Percentiles rank a stretch among this genome's conserved stretches.
phyloP scores from a whole-genome alignment of 768 basidiomycete species.

The Cantharellus anzutake region DNA sequence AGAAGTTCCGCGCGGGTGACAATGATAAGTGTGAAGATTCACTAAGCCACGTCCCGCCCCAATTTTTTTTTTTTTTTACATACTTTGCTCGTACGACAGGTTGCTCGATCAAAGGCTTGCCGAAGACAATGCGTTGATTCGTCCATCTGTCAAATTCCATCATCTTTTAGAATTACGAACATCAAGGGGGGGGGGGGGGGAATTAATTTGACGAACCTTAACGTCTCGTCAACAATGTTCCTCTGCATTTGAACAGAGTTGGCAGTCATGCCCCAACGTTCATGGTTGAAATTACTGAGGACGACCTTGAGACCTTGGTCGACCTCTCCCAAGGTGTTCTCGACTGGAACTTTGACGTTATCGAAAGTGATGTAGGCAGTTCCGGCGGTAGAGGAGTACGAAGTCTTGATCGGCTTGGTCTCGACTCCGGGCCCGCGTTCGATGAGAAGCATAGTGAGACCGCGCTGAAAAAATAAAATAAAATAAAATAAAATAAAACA shows the following conservation, averaged over 20 bases:
- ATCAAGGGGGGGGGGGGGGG: not conserved
- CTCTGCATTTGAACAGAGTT: slow-evolving; percentile 59
- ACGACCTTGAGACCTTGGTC: slow-evolving; percentile 70
- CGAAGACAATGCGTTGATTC: slow-evolving; percentile 78
- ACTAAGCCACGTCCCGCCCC: not conserved
- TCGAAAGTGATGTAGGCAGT: slow-evolving; percentile 28
- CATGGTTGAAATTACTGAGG: slow-evolving; percentile 72
- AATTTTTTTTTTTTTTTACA: too few species aligned
- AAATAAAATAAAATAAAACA: too few species aligned
- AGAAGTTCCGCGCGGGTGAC: not conserved
- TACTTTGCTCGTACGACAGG: slow-evolving; percentile 70
- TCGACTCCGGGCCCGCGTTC: slow-evolving; percentile 51
- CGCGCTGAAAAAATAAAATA: not conserved
- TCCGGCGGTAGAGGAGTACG: slow-evolving; percentile 81
- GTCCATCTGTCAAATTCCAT: slow-evolving; percentile 36
- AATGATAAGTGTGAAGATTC: not conserved
- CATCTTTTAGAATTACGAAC: not conserved
- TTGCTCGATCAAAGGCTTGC: slow-evolving; percentile 50
- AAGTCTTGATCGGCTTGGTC: slow-evolving; percentile 81
- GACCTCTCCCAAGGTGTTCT: slow-evolving; percentile 67
- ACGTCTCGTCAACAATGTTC: slow-evolving; percentile 72
- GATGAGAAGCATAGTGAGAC: slow-evolving; percentile 59
- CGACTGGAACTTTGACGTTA: slow-evolving; percentile 52
- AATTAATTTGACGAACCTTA: slow-evolving; percentile 28
- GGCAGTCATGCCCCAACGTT: slow-evolving; percentile 70